Evolutionary conservation across 305 asterid species (phyloP).

Genomic region (Fraxinus sp.): DNA sequence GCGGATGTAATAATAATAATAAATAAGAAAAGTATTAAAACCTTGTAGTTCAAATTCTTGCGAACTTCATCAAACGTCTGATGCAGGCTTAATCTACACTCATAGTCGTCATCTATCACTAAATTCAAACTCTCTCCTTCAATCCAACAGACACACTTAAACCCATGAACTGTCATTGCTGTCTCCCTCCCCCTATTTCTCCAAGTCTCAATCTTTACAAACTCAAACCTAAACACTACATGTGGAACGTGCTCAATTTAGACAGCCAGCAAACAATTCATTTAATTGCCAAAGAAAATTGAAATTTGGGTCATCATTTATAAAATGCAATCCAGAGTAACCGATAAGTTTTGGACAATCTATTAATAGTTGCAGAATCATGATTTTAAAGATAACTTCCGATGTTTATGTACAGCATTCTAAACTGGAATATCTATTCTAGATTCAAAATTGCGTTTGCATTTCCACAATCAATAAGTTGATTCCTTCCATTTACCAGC

Average conservation of each 20-base stretch:
- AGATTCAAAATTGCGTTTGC: background rate
- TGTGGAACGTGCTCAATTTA: background rate
- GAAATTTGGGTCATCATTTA: background rate
- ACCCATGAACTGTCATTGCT: background rate
- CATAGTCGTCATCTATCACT: background rate
- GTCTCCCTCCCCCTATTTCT: background rate
- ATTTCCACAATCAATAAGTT: background rate
- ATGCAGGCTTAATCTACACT: background rate
- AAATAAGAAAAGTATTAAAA: background rate
- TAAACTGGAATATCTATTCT: background rate
- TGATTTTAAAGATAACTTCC: background rate
- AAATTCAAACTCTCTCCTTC: background rate
- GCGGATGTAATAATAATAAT: background rate
- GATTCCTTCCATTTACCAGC: background rate
- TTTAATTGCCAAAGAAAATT: background rate
- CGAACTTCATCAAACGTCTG: background rate
- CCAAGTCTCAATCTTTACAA: background rate
- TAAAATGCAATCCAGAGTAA: background rate
- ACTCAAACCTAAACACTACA: background rate
- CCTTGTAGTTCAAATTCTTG: background rate
- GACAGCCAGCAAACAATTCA: slow-evolving; percentile 5
- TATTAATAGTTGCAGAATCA: background rate
- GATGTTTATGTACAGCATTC: background rate
- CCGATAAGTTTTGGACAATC: background rate
- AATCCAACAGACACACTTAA: background rate